Conservation (phyloP, 768 basidiomycete species). For the Trametes cingulata region DNA sequence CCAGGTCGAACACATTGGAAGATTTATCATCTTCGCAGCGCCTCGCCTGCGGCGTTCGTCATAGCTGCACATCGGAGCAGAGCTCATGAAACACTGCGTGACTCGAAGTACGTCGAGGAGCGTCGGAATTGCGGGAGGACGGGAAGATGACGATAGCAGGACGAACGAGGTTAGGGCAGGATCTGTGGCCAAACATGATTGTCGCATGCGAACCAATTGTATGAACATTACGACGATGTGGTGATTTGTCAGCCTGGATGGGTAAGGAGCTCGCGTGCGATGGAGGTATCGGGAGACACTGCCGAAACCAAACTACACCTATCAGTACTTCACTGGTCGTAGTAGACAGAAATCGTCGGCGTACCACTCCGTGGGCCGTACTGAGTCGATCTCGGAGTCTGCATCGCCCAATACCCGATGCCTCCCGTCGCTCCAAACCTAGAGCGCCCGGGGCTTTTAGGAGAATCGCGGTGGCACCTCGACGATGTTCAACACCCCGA, state of each 20-base stretch:
- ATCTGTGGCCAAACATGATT: background rate
- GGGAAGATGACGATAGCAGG: background rate
- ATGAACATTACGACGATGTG: background rate
- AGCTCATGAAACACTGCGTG: slow-evolving; percentile 1
- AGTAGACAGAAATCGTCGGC: background rate
- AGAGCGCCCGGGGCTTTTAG: background rate
- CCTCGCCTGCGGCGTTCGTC: background rate
- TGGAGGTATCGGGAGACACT: background rate
- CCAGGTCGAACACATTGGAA: background rate
- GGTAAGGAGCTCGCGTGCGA: background rate
- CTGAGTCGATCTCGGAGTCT: background rate
- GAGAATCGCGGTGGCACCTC: slow-evolving; percentile 1
- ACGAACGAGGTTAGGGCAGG: background rate
- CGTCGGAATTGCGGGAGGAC: background rate
- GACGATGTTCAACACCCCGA: background rate
- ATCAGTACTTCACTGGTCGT: no score
- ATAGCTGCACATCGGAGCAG: background rate
- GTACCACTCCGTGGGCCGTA: background rate
- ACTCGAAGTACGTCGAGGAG: background rate
- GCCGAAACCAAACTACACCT: background rate
- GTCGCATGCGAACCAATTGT: background rate
- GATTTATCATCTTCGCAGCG: slow-evolving; percentile 10
- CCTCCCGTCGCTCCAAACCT: background rate
- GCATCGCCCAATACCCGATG: background rate
- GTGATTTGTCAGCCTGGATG: slow-evolving; percentile 9